phyloP scores from a whole-genome alignment of 352 stramenopile genomes.

The Pythium sp. region DNA sequence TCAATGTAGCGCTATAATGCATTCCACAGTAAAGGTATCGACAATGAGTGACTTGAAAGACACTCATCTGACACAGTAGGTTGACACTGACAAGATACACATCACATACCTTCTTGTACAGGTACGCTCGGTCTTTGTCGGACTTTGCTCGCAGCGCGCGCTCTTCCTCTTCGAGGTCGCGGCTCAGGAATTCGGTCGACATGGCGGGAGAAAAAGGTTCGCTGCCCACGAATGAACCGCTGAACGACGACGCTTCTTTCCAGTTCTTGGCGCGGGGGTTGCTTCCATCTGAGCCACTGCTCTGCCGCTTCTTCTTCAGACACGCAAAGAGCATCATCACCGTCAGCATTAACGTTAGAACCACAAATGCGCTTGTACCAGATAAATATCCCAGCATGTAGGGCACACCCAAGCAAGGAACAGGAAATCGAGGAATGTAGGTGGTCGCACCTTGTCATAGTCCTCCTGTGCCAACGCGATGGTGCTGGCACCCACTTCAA shows the following conservation, averaged over 20 bases:
- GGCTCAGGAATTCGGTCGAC: conserved; percentile 61
- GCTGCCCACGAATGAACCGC: conserved; percentile 26
- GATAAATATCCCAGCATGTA: not conserved
- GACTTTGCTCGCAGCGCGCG: conserved; percentile 52
- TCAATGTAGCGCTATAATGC: conserved; percentile 57
- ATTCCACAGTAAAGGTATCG: not conserved
- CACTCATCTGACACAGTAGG: not conserved
- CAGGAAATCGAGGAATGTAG: not conserved
- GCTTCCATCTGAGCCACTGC: not conserved
- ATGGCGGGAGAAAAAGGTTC: conserved; percentile 29
- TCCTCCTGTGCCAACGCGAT: conserved; percentile 1
- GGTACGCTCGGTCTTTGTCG: conserved; percentile 50
- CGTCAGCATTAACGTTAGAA: conserved; percentile 4
- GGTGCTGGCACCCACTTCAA: conserved; percentile 10
- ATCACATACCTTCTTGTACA: conserved; percentile 73
- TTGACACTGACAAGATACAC: not conserved
- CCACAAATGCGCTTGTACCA: conserved; percentile 7
- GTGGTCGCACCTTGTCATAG: conserved; percentile 20
- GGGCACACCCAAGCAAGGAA: not conserved
- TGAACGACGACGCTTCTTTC: conserved; percentile 16
- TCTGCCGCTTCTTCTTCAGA: conserved; percentile 12
- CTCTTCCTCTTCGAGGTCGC: conserved; percentile 62
- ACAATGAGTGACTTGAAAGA: not conserved
- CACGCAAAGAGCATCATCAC: conserved; percentile 1
- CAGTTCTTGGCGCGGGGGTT: conserved; percentile 1